Evolutionary conservation across 768 basidiomycete species (phyloP).

Genomic region (Boletellus ananas): DNA sequence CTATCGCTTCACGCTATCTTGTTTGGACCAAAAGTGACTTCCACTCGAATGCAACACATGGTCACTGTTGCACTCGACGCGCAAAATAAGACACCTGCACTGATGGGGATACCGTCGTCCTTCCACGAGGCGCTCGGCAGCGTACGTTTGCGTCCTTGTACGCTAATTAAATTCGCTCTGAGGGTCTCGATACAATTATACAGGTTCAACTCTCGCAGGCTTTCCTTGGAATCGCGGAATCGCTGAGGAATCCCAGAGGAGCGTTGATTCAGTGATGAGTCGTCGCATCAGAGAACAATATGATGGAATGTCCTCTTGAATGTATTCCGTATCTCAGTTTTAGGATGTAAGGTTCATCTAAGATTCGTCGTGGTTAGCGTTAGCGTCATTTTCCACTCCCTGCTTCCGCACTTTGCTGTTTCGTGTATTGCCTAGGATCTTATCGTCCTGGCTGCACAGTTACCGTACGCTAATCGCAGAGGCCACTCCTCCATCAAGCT

Average conservation of each 20-base stretch:
- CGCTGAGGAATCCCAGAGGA: slow-evolving; percentile 50
- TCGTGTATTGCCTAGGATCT: too few species aligned
- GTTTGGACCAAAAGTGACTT: slow-evolving; percentile 40
- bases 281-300: not conserved
- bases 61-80: slow-evolving; percentile 44
- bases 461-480: too few species aligned
- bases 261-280: slow-evolving; percentile 35
- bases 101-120: slow-evolving; percentile 36
- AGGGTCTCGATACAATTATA: too few species aligned
- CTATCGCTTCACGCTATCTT: slow-evolving; percentile 56
- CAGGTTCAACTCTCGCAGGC: slow-evolving; percentile 51
- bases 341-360: too few species aligned
- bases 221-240: slow-evolving; percentile 55
- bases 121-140: slow-evolving; percentile 50
- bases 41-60: slow-evolving; percentile 42
- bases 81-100: slow-evolving; percentile 32
- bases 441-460: too few species aligned
- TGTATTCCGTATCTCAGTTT: not conserved
- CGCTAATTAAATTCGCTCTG: not conserved
- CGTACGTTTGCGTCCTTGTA: slow-evolving; percentile 26
- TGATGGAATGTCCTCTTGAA: not conserved
- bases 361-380: too few species aligned
- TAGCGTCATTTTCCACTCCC: too few species aligned
- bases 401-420: too few species aligned
- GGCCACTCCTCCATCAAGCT: too few species aligned